Percentiles rank a stretch among this genome's conserved stretches.
Conservation (phyloP, 768 basidiomycete species). For the Ramaria sp. region DNA sequence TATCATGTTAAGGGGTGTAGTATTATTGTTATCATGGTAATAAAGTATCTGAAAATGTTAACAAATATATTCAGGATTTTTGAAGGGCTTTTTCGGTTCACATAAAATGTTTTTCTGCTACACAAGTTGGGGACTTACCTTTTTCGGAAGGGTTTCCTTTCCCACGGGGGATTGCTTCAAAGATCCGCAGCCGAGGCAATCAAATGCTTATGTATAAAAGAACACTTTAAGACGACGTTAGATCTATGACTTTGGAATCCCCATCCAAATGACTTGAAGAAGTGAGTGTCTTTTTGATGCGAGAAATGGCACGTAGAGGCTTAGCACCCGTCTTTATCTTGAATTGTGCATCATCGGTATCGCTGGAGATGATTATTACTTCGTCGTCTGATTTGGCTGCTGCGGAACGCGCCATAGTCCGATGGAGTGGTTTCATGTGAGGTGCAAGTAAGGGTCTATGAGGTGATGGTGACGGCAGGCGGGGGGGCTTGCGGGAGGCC, state of each 20-base stretch:
- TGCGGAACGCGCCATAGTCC: neutral
- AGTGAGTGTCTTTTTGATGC: neutral
- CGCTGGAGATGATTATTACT: constrained; percentile 7
- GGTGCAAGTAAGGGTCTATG: neutral
- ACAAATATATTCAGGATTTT: no score
- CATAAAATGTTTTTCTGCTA: no score
- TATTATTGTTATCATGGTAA: no score
- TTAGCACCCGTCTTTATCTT: neutral
- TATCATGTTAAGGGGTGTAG: no score
- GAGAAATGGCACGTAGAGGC: neutral
- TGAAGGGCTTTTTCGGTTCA: no score
- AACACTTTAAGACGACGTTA: neutral
- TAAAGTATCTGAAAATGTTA: no score
- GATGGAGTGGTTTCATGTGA: neutral
- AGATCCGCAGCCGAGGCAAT: neutral
- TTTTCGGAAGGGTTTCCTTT: no score
- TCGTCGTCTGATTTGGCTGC: neutral
- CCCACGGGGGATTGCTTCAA: no score
- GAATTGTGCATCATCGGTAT: neutral
- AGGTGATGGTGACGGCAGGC: neutral
- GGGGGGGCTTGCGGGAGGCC: neutral
- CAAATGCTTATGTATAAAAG: neutral
- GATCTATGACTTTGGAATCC: constrained; percentile 5
- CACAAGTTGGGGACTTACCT: no score
- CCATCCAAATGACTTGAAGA: neutral